Evolutionary conservation across 1,284 basidiomycete species (phyloP), one percentile per base, ranked within the genome.

Genomic region (Microbotryum violaceum): DNA sequence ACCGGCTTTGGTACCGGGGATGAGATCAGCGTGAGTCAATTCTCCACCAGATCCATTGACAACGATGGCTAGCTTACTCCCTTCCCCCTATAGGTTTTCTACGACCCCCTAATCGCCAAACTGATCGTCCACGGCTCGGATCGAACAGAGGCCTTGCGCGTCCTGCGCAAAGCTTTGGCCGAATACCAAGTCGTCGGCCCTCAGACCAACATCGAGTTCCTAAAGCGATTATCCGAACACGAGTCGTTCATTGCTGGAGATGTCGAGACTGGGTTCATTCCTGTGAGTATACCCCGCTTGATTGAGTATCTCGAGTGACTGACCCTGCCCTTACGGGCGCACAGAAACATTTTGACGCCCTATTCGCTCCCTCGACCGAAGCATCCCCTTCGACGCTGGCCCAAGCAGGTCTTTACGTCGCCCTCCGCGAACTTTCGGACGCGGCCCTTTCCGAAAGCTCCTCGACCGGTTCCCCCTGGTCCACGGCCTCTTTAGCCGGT

Each of bases 21-120:
- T 60, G 86, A 91, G 72, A 91, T 96, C 63, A 89, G 88, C 33
- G 87, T 92, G 10, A 23, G 54, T 33, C 23, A 47, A 12, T 3
- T 25, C 31, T 14, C 10, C 47, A 21, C 10, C n/a, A 3, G 18
- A 21, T 55, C n/a, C n/a, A 29, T 14, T 25, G 14, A 23, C 3
- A 45, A 29, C 27, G 14, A 18, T 27, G 54, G 2, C 33, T 31
- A 18, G 29, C 45, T 50, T 6, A 53, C 23, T 58, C 21, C n/a
- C 47, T 48, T 6, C 16, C 20, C 9, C 16, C 27, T n/a, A 20
- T 44, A 61, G 61, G 58, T 60, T 4, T 91, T 86, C 76, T 97
- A 97, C 74, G 92, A 97, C 71, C 91, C 92, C 0, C 89, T 96
- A 85, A 93, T 93, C 65, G 85, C 90, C 31, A 91, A 91, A 70